Conservation (phyloP, 805 yeast genomes). For the Cyberlindnera xishuangbannaensis region DNA sequence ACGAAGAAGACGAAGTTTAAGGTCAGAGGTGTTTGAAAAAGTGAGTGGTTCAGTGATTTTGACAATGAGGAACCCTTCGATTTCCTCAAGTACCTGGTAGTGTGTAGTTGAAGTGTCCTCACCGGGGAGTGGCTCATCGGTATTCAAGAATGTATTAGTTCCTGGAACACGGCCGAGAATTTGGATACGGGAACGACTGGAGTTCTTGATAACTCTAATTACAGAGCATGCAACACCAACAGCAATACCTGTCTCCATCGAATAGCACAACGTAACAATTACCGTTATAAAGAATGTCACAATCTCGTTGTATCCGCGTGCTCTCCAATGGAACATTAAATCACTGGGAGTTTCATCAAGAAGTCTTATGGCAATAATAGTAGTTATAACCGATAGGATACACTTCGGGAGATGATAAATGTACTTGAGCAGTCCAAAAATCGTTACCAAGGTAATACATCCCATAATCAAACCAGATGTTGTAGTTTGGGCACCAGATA, state of each 20-base stretch:
- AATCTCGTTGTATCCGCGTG: constrained; percentile 74
- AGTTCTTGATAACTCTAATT: constrained; percentile 71
- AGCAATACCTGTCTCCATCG: constrained; percentile 85
- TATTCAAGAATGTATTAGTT: constrained; percentile 59
- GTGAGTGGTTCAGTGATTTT: constrained; percentile 85
- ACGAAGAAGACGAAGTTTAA: constrained; percentile 59
- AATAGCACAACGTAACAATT: constrained; percentile 56
- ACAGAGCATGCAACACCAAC: constrained; percentile 82
- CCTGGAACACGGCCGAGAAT: constrained; percentile 67
- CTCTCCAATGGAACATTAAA: constrained; percentile 61
- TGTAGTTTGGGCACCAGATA: constrained; percentile 84
- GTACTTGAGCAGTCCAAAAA: constrained; percentile 50
- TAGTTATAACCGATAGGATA: constrained; percentile 72
- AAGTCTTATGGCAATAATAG: constrained; percentile 68
- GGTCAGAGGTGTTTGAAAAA: constrained; percentile 78
- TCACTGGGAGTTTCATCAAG: constrained; percentile 85
- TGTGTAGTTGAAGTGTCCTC: constrained; percentile 12
- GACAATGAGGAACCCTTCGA: constrained; percentile 72
- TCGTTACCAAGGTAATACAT: constrained; percentile 59
- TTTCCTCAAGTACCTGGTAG: constrained; percentile 30
- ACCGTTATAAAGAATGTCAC: constrained; percentile 62
- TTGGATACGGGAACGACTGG: constrained; percentile 79
- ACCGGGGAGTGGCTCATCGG: constrained; percentile 50
- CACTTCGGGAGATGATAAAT: constrained; percentile 76
- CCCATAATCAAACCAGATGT: constrained; percentile 83